Evolutionary conservation across 495 filamentous ascomycete genomes (phyloP).

Genomic region (Durotheca rogersii): DNA sequence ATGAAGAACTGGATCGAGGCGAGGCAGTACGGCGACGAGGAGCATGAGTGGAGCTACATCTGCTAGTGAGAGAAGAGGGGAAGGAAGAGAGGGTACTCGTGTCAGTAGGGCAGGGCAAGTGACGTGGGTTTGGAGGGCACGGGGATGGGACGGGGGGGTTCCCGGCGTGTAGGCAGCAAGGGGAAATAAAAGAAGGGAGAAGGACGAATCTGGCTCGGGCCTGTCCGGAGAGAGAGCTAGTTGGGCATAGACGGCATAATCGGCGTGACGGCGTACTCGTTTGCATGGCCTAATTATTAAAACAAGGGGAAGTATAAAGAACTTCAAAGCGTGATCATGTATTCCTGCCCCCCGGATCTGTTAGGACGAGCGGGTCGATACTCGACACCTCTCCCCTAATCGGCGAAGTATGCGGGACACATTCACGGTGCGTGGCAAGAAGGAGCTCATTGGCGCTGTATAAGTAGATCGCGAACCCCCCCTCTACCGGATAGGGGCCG

Average conservation of each 20-base stretch:
- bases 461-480: not conserved
- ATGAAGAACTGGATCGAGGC: conserved; percentile 97
- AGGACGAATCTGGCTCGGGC: too few relatives aligned
- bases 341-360: not conserved
- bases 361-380: too few relatives aligned
- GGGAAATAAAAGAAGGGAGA: not conserved
- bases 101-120: too few relatives aligned
- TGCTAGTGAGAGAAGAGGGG: conserved; percentile 30
- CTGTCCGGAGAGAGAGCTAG: conserved; percentile 3
- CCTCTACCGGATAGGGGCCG: conserved; percentile 18
- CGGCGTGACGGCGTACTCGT: conserved; percentile 22
- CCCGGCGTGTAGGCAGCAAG: too few relatives aligned
- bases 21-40: conserved; percentile 91
- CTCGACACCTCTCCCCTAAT: too few relatives aligned
- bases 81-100: not conserved
- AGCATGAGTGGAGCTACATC: conserved; percentile 75
- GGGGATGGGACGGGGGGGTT: too few relatives aligned
- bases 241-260: conserved; percentile 15
- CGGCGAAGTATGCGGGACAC: too few relatives aligned
- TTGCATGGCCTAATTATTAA: conserved; percentile 8
- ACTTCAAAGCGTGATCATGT: not conserved
- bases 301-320: conserved; percentile 1
- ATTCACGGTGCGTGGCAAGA: conserved; percentile 6
- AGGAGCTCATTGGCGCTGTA: conserved; percentile 22
- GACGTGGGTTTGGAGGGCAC: too few relatives aligned